phyloP scores from a whole-genome alignment of 1,284 basidiomycete genomes.

The Ceratobasidium sp. region DNA sequence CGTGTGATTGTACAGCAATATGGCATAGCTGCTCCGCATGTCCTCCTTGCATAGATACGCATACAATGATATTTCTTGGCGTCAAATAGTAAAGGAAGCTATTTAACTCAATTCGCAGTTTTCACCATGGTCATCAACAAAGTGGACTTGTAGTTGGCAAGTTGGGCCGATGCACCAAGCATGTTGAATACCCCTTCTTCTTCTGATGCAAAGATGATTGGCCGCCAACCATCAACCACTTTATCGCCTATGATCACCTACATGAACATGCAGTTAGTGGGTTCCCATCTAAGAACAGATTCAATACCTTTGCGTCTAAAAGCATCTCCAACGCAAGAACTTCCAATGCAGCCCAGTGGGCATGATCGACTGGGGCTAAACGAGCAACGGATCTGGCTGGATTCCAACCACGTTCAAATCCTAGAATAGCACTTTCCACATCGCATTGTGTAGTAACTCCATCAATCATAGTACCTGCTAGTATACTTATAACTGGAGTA shows the following conservation, averaged over 20 bases:
- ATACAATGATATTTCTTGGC: not conserved
- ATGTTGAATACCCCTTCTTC: slow-evolving; percentile 29
- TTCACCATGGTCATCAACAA: slow-evolving; percentile 33
- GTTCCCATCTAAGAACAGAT: not conserved
- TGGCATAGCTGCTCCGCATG: too few species aligned
- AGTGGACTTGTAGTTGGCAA: slow-evolving; percentile 32
- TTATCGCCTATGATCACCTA: slow-evolving; percentile 18
- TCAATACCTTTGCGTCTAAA: slow-evolving; percentile 23
- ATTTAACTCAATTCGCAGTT: not conserved
- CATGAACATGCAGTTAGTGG: not conserved
- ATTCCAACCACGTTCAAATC: slow-evolving; percentile 19
- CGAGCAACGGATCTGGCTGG: slow-evolving; percentile 24
- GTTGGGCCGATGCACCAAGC: slow-evolving; percentile 10
- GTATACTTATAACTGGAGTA: not conserved
- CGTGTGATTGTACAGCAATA: too few species aligned
- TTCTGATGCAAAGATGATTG: slow-evolving; percentile 30
- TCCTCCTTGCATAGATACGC: too few species aligned
- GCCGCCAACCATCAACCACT: slow-evolving; percentile 7
- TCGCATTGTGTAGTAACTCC: slow-evolving; percentile 7
- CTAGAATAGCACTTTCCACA: slow-evolving; percentile 6
- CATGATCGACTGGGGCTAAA: slow-evolving; percentile 8
- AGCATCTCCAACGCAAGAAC: slow-evolving; percentile 21
- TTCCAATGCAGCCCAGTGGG: slow-evolving; percentile 18
- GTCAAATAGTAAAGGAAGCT: not conserved
- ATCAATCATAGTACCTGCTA: slow-evolving; percentile 14